Evolutionary conservation across 169 alveolate species (phyloP).

Genomic region (Cystoisospora suis): DNA sequence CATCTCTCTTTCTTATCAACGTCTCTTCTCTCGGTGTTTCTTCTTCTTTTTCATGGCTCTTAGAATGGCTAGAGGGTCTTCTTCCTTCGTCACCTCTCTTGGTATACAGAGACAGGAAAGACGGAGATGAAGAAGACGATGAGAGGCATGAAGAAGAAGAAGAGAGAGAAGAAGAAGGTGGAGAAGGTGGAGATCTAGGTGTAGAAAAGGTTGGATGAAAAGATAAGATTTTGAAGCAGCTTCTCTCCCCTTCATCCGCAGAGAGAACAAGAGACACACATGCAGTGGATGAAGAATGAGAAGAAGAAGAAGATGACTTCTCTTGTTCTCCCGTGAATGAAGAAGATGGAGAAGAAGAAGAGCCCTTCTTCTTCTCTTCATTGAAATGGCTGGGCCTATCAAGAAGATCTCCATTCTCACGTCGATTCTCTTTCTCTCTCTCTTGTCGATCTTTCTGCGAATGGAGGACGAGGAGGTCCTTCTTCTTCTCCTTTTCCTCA

Average conservation of each 20-base stretch:
- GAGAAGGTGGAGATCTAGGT: not conserved
- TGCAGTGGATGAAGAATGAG: not conserved
- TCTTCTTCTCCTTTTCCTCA: no score
- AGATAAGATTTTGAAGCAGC: not conserved
- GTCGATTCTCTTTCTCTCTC: no score
- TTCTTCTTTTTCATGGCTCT: no score
- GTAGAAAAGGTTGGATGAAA: conserved; percentile 7
- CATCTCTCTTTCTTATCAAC: not conserved
- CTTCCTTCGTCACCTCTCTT: not conserved
- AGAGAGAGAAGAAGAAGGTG: not conserved
- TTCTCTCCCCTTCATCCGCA: not conserved
- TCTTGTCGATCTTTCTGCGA: no score
- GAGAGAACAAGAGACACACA: not conserved
- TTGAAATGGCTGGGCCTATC: no score
- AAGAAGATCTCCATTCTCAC: no score
- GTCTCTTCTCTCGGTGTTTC: not conserved
- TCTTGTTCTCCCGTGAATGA: no score
- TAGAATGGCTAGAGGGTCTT: not conserved
- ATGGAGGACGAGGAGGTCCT: no score
- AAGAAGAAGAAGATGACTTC: no score
- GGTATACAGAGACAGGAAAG: not conserved
- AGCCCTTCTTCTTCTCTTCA: no score
- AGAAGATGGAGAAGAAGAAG: no score
- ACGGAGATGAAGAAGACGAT: not conserved
- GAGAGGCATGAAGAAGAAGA: not conserved